These are phyloP conservation scores for Rhododendron henanense DNA, from an alignment of 148 eudicot genomes.

Conservation along the genomic window DNA sequence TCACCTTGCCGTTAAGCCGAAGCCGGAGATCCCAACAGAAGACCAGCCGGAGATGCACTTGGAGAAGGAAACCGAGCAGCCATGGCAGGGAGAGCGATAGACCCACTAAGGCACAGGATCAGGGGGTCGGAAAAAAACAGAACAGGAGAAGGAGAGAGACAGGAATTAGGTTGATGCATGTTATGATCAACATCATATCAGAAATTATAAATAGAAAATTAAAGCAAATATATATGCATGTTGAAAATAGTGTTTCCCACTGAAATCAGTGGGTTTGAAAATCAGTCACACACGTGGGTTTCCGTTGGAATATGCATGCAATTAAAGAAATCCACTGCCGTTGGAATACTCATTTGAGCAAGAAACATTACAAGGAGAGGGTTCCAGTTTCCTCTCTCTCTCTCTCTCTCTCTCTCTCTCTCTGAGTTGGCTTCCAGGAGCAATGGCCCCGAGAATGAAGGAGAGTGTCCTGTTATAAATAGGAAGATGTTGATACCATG, in stretches of 20 bases:
- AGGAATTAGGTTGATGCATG: background rate
- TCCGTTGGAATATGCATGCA: background rate
- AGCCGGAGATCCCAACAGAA: too few relatives aligned
- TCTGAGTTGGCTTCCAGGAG: background rate
- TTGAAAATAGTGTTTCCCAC: background rate
- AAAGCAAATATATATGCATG: background rate
- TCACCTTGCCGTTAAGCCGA: too few relatives aligned
- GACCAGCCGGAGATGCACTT: too few relatives aligned
- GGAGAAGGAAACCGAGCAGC: too few relatives aligned
- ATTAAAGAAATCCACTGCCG: background rate
- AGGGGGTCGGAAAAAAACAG: too few relatives aligned
- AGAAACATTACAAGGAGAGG: constrained; percentile 26
- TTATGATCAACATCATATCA: background rate
- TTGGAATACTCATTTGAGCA: constrained; percentile 35
- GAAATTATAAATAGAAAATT: background rate
- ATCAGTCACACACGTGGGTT: background rate
- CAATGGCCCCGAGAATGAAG: background rate
- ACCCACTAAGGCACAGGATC: too few relatives aligned
- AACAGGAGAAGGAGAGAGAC: too few relatives aligned
- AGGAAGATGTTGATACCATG: background rate
- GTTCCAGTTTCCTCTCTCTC: background rate
- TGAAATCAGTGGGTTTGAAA: background rate
- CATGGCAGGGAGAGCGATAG: too few relatives aligned
- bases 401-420: background rate
- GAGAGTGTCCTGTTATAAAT: background rate